Base-by-base conservation (phyloP, 306 rosid genomes). In the Astragalus glycyphyllos region DNA sequence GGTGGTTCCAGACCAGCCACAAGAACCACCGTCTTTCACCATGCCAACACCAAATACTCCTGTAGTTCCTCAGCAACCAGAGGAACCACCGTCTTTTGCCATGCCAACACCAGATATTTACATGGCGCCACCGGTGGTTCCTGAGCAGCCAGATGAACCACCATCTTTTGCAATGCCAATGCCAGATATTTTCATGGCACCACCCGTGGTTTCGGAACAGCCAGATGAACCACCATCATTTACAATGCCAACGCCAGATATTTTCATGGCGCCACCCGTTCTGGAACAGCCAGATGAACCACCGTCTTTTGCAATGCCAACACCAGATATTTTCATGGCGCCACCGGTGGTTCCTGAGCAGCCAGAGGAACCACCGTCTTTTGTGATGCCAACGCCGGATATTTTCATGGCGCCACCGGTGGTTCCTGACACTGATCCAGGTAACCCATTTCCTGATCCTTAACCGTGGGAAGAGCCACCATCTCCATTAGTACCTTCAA, bases 381-480 rank as follows among this genome's bases (percentile, higher is more conserved):
- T 26, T 26, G 31, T 4, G 0, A 26, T 26, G 31, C 31, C 31
- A 26, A 26, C 31, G 3, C 31, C 31, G 3, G 31, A 26, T 26
- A 26, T 26, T 26, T 26, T 26, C 31, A 26, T 26, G 31, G 31
- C 31, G 31, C 31, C 31, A 26, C 31, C 31, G 31, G 31, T 26
- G 31, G 31, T 26, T 26, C 31, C 31, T 3, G 31, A 26, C 3
- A 26, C 31, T 26, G 31, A 26, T 26, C 31, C 31, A 1, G 31
- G 31, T 26, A 26, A 26, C 15, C 85, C 84, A 11, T 70, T 78
- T 29, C 81, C 84, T 5, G 77, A 78, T 56, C 72, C 73, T 5
- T 34, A 50, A 3, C 78, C 70, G 0, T 48, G 72, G 62, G 58
- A 62, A 40, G 73, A 69, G 5, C 50, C 77, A 8, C 67, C 80